Evolutionary conservation across 805 yeast species (phyloP), one percentile per base, ranked within the genome.

Genomic region (Candida methanosorbosa): DNA sequence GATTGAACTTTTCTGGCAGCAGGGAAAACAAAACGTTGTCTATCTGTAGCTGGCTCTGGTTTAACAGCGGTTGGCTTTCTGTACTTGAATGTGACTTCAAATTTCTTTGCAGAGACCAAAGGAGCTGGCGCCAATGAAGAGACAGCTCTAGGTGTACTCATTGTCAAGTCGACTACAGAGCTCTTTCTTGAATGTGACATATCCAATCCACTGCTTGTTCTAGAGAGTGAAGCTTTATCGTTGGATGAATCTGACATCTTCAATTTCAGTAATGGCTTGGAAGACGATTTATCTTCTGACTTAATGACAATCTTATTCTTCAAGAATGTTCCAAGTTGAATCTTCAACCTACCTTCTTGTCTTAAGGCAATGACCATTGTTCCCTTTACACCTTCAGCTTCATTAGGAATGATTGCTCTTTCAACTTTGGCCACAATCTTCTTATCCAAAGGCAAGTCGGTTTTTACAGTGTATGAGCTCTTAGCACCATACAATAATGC

Each of bases 361-460:
- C 68, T 78, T 15, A 86, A 58, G 5, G 46, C 30, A 19, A 53
- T 36, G 18, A 70, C 62, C n/a, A 85, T 60, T 27, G 63, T 63
- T 4, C 78, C 78, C 18, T 28, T 3, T n/a, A n/a, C n/a, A n/a
- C n/a, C n/a, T 24, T 22, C 26, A 5, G 7, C 16, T 15, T 32
- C 35, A n/a, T 13, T 13, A 3, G 25, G 22, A 4, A 32, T 27
- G 2, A 34, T 34, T 3, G 42, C 46, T 19, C 39, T 42, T 5
- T 66, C 42, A 34, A 71, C 46, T 42, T 67, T 70, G 0, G 86
- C 84, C 7, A 72, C 74, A 18, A 92, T 61, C 43, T 73, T 75
- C 50, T 74, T 78, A 34, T 75, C 76, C 43, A 77, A 68, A 3
- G 96, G 96, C 12, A 77, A 58, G 5, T 75, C 70, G 17, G 87